These are phyloP conservation scores for Backusella parvicylindrica DNA, from an alignment of 192 early-diverging fungal species.

Conservation along the genomic window DNA sequence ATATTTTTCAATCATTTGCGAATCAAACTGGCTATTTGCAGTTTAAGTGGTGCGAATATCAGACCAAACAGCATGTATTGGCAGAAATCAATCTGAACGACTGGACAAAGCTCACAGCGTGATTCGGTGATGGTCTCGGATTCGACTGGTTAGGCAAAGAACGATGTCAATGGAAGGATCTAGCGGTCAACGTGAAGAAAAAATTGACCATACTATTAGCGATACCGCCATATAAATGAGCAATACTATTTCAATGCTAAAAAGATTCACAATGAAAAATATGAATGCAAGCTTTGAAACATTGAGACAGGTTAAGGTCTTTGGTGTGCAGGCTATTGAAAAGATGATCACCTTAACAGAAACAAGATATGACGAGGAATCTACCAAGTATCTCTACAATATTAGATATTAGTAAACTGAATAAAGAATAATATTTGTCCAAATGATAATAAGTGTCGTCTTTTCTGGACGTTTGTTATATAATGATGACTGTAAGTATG, in stretches of 20 bases:
- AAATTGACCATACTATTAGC: not conserved
- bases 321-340: constrained; percentile 18
- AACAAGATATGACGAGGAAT: constrained; percentile 14
- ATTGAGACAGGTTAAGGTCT: constrained; percentile 17
- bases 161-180: constrained; percentile 13
- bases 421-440: too few relatives aligned
- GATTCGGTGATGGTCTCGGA: constrained; percentile 6
- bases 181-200: constrained; percentile 1
- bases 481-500: too few relatives aligned
- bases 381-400: constrained; percentile 17
- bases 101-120: not conserved
- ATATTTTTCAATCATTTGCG: constrained; percentile 13
- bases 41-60: constrained; percentile 14
- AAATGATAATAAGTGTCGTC: too few relatives aligned
- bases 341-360: constrained; percentile 13
- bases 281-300: constrained; percentile 16
- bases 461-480: too few relatives aligned
- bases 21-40: constrained; percentile 6
- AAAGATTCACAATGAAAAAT: constrained; percentile 17
- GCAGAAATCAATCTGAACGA: not conserved
- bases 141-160: constrained; percentile 8
- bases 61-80: constrained; percentile 4
- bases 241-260: constrained; percentile 12
- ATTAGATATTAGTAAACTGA: too few relatives aligned
- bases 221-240: constrained; percentile 2